These are phyloP conservation scores for maize (Zea mays) DNA, from an alignment of 176 grass and related monocot species.

Conservation along the genomic window DNA sequence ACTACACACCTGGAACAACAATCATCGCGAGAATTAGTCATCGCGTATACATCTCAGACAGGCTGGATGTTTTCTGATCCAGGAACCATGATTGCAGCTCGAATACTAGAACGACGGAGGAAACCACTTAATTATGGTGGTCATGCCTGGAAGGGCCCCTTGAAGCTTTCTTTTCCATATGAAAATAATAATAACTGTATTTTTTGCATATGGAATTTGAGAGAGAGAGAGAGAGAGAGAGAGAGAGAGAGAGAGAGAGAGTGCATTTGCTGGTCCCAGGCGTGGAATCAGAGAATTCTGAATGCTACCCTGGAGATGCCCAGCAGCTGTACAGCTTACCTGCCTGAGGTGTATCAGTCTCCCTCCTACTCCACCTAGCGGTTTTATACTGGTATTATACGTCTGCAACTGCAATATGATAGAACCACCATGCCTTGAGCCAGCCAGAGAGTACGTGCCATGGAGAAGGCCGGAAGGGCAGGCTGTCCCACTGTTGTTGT, in stretches of 20 bases:
- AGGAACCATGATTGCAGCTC: not conserved
- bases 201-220: slow-evolving; percentile 1
- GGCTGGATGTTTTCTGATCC: slow-evolving; percentile 10
- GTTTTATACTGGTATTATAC: not conserved
- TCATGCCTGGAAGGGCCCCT: not conserved
- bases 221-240: not conserved
- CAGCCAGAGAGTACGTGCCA: not conserved
- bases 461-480: not conserved
- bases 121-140: not conserved
- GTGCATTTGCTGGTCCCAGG: not conserved
- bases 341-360: not conserved
- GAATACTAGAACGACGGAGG: not conserved
- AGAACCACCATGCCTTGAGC: not conserved
- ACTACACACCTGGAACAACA: not conserved
- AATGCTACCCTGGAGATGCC: slow-evolving; percentile 5
- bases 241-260: not conserved
- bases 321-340: not conserved
- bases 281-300: slow-evolving; percentile 5
- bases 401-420: not conserved
- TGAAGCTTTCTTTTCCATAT: not conserved
- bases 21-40: not conserved
- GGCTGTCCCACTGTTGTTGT: not conserved
- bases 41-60: not conserved
- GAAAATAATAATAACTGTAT: not conserved
- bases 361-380: not conserved